Conservation (phyloP, 352 stramenopile genomes). For the Phytophthora chlamydospora region DNA sequence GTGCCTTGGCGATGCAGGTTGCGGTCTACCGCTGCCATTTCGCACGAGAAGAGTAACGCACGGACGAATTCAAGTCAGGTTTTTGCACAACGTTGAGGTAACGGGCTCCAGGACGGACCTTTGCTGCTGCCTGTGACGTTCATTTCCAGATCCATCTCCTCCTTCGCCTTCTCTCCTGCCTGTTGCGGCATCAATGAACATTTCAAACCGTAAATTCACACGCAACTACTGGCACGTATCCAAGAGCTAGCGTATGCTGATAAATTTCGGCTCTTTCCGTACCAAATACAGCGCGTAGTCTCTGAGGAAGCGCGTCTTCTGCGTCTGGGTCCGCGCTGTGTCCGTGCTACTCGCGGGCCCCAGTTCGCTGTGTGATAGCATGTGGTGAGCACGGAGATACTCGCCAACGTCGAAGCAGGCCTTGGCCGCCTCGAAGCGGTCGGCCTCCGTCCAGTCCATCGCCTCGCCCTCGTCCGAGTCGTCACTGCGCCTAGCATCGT, state of each 20-base stretch:
- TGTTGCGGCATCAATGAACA: conserved; percentile 14
- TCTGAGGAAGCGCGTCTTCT: conserved; percentile 71
- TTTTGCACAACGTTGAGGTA: neutral
- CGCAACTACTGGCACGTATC: neutral
- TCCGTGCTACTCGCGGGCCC: neutral
- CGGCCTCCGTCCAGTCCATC: conserved; percentile 32
- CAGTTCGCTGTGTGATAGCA: conserved; percentile 35
- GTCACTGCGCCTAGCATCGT: conserved; percentile 2
- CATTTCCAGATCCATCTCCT: conserved; percentile 79
- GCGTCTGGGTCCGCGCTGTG: conserved; percentile 14
- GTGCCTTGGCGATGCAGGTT: conserved; percentile 47
- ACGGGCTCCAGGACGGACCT: conserved; percentile 10
- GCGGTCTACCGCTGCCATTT: conserved; percentile 36
- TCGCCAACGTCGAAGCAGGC: conserved; percentile 76
- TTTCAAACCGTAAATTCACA: neutral
- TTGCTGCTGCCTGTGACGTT: conserved; percentile 60
- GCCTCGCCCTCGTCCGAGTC: conserved; percentile 11
- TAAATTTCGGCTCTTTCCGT: neutral
- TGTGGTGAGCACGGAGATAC: conserved; percentile 74
- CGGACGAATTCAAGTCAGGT: neutral
- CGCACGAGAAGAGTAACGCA: neutral
- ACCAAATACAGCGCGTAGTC: conserved; percentile 82
- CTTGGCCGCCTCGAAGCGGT: conserved; percentile 68
- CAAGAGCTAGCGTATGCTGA: too few species aligned
- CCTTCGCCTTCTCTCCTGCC: conserved; percentile 83